phyloP scores from a whole-genome alignment of 768 basidiomycete species.

The Leccinum obscurum region DNA sequence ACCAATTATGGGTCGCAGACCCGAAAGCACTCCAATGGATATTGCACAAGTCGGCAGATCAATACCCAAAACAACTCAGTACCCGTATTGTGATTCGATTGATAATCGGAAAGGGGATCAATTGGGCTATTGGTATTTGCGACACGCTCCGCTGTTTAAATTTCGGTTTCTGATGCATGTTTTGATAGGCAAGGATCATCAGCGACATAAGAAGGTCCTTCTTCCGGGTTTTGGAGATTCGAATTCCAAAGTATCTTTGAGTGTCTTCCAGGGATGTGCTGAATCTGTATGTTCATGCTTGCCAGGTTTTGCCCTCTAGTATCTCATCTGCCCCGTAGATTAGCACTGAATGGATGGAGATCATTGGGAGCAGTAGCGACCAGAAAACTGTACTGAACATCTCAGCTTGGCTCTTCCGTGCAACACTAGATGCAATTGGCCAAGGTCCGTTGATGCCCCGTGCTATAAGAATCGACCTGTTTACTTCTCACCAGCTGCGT shows the following conservation, averaged over 20 bases:
- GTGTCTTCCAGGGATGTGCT: slow-evolving; percentile 45
- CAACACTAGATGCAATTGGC: slow-evolving; percentile 40
- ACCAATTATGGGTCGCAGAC: slow-evolving; percentile 47
- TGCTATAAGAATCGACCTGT: not conserved
- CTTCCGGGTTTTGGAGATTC: slow-evolving; percentile 54
- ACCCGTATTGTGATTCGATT: slow-evolving; percentile 11
- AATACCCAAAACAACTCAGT: slow-evolving; percentile 40
- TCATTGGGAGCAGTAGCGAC: not conserved
- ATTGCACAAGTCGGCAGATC: slow-evolving; percentile 43
- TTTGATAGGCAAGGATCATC: slow-evolving; percentile 42
- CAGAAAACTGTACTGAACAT: not conserved
- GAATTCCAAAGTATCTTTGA: slow-evolving; percentile 50
- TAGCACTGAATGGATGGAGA: not conserved
- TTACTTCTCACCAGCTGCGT: slow-evolving; percentile 14
- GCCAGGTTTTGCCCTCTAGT: not conserved
- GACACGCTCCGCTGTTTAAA: not conserved
- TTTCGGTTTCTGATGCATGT: not conserved
- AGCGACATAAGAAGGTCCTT: slow-evolving; percentile 54
- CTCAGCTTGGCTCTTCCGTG: not conserved
- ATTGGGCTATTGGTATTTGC: not conserved
- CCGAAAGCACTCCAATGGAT: slow-evolving; percentile 45
- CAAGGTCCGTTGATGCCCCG: slow-evolving; percentile 34
- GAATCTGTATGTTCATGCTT: slow-evolving; percentile 21
- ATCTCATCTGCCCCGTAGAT: not conserved
- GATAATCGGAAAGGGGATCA: not conserved